These are phyloP conservation scores for Eimeria praecox DNA, from an alignment of 169 alveolate species.

Conservation along the genomic window DNA sequence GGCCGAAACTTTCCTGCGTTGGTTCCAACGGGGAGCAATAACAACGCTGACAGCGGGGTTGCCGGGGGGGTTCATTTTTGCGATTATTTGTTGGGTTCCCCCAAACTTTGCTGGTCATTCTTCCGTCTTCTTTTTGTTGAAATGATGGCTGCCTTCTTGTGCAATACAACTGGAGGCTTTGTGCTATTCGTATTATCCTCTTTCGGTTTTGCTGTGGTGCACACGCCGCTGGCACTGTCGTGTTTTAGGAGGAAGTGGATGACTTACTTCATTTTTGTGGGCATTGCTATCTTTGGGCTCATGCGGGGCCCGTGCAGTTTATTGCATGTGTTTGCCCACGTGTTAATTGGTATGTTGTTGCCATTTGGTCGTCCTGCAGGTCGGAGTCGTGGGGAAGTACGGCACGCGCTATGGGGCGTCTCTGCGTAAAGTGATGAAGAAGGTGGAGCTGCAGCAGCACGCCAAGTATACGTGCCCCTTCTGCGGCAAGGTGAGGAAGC, in stretches of 20 bases:
- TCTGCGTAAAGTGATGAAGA: slow-evolving; percentile 97
- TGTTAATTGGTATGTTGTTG: not conserved
- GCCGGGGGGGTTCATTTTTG: not conserved
- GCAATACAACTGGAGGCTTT: too few species aligned
- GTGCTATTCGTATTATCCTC: too few species aligned
- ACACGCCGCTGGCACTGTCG: too few species aligned
- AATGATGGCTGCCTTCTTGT: not conserved
- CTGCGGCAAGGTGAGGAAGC: slow-evolving; percentile 96
- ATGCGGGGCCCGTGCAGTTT: too few species aligned
- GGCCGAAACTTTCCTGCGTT: not conserved
- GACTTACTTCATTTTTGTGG: too few species aligned
- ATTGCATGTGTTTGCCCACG: too few species aligned
- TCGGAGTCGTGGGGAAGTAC: slow-evolving; percentile 99
- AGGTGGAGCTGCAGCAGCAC: slow-evolving; percentile 96
- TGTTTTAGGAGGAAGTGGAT: too few species aligned
- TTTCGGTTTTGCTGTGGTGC: too few species aligned
- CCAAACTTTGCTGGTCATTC: not conserved
- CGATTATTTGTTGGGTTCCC: not conserved
- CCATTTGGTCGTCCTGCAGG: slow-evolving; percentile 87
- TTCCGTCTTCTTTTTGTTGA: not conserved
- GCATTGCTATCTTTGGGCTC: too few species aligned
- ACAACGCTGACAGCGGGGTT: not conserved
- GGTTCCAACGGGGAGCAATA: slow-evolving; percentile 65
- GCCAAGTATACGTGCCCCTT: slow-evolving; percentile 97
- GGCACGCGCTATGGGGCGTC: slow-evolving; percentile 99